These are phyloP conservation scores for Penicillium sp. DNA, from an alignment of 2,329 filamentous ascomycete species.

Conservation along the genomic window DNA sequence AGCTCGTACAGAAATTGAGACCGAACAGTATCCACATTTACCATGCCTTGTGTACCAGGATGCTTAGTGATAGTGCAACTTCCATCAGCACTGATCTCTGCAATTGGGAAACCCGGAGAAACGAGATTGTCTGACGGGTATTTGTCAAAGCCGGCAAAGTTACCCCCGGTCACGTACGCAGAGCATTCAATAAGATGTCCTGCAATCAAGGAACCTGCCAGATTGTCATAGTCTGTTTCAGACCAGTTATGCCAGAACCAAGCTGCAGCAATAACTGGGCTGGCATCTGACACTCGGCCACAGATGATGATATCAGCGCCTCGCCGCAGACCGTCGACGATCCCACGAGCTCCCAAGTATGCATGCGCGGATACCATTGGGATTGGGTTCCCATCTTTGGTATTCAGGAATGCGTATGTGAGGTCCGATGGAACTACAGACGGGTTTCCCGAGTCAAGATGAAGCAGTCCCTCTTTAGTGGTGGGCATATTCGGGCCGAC, in stretches of 20 bases:
- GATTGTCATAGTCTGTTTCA: conserved; percentile 36
- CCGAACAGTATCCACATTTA: conserved; percentile 43
- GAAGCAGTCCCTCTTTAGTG: conserved; percentile 33
- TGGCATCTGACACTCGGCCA: conserved; percentile 46
- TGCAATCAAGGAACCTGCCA: conserved; percentile 53
- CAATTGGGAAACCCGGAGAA: conserved; percentile 51
- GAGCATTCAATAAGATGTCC: conserved; percentile 58
- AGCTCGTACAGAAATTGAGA: conserved; percentile 54
- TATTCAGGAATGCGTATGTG: conserved; percentile 40
- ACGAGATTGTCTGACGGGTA: conserved; percentile 43
- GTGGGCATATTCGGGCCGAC: conserved; percentile 36
- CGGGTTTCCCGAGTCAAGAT: conserved; percentile 44
- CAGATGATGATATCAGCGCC: conserved; percentile 47
- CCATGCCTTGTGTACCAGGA: conserved; percentile 43
- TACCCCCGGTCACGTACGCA: conserved; percentile 55
- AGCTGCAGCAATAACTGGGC: conserved; percentile 56
- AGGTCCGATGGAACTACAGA: conserved; percentile 36
- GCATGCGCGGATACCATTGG: conserved; percentile 43
- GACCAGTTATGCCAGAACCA: conserved; percentile 58
- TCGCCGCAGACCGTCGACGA: conserved; percentile 33
- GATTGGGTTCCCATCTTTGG: conserved; percentile 36
- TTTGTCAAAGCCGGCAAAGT: conserved; percentile 52
- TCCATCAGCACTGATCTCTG: conserved; percentile 49
- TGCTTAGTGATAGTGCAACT: conserved; percentile 53
- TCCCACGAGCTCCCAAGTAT: conserved; percentile 17